phyloP scores from a whole-genome alignment of 768 basidiomycete species.

The Leucogyrophana mollusca region DNA sequence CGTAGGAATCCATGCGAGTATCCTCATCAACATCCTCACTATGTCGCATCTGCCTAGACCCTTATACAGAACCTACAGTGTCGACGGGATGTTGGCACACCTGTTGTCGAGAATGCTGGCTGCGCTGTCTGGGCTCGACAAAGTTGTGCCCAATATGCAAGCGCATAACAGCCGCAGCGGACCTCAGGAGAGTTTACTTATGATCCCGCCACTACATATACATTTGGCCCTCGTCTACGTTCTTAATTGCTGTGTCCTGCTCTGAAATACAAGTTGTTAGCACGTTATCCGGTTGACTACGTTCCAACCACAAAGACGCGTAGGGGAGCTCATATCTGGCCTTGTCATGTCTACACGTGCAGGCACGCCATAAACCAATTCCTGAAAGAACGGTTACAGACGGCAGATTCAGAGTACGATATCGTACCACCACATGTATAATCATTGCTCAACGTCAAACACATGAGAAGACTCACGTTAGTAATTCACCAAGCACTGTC shows the following conservation, averaged over 20 bases:
- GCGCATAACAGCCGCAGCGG: slow-evolving; percentile 75
- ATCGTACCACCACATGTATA: slow-evolving; percentile 63
- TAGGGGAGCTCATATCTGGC: slow-evolving; percentile 79
- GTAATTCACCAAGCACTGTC: too few relatives aligned
- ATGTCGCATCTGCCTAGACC: slow-evolving; percentile 80
- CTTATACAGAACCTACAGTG: slow-evolving; percentile 74
- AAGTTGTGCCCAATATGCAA: slow-evolving; percentile 88
- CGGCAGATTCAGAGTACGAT: slow-evolving; percentile 24
- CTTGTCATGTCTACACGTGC: slow-evolving; percentile 68
- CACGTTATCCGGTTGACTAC: too few relatives aligned
- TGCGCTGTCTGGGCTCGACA: slow-evolving; percentile 79
- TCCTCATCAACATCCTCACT: slow-evolving; percentile 43
- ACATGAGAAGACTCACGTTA: too few relatives aligned
- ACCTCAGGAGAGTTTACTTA: slow-evolving; percentile 74
- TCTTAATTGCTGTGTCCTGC: not conserved
- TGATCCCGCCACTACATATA: slow-evolving; percentile 23
- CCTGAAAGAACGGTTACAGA: slow-evolving; percentile 46
- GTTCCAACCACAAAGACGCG: too few relatives aligned
- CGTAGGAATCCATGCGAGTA: slow-evolving; percentile 44
- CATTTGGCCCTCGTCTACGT: not conserved
- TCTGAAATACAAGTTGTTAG: not conserved
- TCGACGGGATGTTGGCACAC: slow-evolving; percentile 90
- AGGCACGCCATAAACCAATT: slow-evolving; percentile 47
- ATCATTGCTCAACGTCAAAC: slow-evolving; percentile 45
- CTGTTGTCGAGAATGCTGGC: slow-evolving; percentile 80